Percentiles rank a stretch among this genome's conserved stretches.
These are phyloP conservation scores for Leccinum obscurum DNA, from an alignment of 768 basidiomycete species.

Conservation along the genomic window DNA sequence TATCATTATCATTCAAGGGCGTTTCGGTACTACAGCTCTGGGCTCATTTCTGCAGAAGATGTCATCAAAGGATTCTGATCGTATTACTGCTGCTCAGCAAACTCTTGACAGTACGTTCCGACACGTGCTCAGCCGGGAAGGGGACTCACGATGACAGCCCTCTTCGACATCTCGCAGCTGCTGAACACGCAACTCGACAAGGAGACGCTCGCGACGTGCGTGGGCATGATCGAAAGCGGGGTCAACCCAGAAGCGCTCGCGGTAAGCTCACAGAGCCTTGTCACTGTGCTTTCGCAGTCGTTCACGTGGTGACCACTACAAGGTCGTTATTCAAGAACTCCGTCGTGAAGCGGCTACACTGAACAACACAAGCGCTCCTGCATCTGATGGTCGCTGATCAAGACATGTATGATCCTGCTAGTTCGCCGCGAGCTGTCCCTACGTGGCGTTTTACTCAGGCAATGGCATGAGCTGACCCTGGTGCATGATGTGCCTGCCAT, in stretches of 20 bases:
- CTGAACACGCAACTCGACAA: slow-evolving; percentile 87
- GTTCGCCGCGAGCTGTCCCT: background rate
- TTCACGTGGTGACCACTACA: slow-evolving; percentile 9
- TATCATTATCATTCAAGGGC: background rate
- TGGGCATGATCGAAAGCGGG: slow-evolving; percentile 89
- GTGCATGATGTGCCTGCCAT: slow-evolving; percentile 11
- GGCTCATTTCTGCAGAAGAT: slow-evolving; percentile 15
- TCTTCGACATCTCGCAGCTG: slow-evolving; percentile 86
- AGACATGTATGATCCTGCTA: background rate
- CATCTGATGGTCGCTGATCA: slow-evolving; percentile 28
- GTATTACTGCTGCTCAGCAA: slow-evolving; percentile 63
- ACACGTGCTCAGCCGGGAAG: background rate
- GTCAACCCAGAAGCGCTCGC: slow-evolving; percentile 92
- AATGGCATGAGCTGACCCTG: background rate
- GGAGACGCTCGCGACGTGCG: slow-evolving; percentile 88
- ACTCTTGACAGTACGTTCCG: slow-evolving; percentile 64
- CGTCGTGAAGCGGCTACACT: slow-evolving; percentile 61
- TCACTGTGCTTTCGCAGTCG: background rate
- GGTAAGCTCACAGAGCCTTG: slow-evolving; percentile 45
- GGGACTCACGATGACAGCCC: slow-evolving; percentile 46
- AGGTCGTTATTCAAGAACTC: slow-evolving; percentile 87
- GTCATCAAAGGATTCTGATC: slow-evolving; percentile 55
- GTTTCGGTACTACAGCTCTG: background rate
- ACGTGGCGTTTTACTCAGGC: slow-evolving; percentile 2
- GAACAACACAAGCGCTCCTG: slow-evolving; percentile 24